These are phyloP conservation scores for Xylaria sp. DNA, from an alignment of 2,329 filamentous ascomycete genomes.

Conservation along the genomic window DNA sequence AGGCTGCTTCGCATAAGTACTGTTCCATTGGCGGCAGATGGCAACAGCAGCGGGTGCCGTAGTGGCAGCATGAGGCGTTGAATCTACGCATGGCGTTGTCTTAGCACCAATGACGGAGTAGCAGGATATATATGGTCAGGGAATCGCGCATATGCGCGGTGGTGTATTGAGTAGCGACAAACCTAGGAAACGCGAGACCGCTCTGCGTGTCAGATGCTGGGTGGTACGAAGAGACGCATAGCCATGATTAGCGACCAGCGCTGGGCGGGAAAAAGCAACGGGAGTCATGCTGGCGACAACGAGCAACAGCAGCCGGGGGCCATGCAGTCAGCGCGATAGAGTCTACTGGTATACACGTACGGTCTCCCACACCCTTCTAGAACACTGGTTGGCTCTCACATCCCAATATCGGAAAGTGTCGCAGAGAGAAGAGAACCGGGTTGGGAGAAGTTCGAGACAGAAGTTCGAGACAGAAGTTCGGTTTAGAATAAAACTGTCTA, in stretches of 20 bases:
- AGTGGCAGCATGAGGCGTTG: slow-evolving; percentile 28
- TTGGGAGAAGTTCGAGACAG: neutral
- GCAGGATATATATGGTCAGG: slow-evolving; percentile 1
- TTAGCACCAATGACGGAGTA: slow-evolving; percentile 33
- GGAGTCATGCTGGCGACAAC: slow-evolving; percentile 37
- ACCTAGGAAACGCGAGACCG: slow-evolving; percentile 40
- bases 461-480: neutral
- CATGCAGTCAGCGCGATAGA: slow-evolving; percentile 33
- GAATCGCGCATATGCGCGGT: slow-evolving; percentile 16
- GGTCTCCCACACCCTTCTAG: slow-evolving; percentile 34
- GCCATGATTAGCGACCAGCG: slow-evolving; percentile 40
- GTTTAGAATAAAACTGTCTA: neutral
- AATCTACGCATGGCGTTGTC: slow-evolving; percentile 35
- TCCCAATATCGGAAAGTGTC: slow-evolving; percentile 10
- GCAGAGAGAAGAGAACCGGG: neutral
- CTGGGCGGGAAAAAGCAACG: slow-evolving; percentile 37
- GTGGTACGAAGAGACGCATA: slow-evolving; percentile 37
- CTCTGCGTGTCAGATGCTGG: slow-evolving; percentile 34
- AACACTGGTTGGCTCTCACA: slow-evolving; percentile 26
- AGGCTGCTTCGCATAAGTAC: slow-evolving; percentile 38
- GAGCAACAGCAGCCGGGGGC: slow-evolving; percentile 26
- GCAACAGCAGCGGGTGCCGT: slow-evolving; percentile 25
- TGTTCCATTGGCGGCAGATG: slow-evolving; percentile 38
- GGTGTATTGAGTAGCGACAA: slow-evolving; percentile 29
- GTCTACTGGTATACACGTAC: slow-evolving; percentile 7